Base-by-base conservation (phyloP, 768 basidiomycete species). In the Dendrothele bispora region DNA sequence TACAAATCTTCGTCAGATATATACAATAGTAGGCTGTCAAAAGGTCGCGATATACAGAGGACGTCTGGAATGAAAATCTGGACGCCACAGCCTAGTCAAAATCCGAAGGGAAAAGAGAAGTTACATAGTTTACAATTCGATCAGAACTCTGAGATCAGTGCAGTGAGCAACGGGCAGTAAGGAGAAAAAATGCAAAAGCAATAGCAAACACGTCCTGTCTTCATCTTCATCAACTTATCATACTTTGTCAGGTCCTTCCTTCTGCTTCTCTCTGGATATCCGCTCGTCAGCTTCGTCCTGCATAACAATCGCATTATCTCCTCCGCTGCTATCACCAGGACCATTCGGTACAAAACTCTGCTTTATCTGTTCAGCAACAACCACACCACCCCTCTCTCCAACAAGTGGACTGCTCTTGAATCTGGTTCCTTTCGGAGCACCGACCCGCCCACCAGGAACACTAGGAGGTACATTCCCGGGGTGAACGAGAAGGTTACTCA, bases 391-490 rank as follows among this genome's bases (percentile, higher is more conserved):
- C 36, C 69, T 60, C 42, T 74, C 75, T 21, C 64, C 66, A 18
- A 69, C 77, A 26, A 86, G 66, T 26, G 85, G 86, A 58, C 79
- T 88, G 58, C 86, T 89, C 79, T 88, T 89, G 67, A 88, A 90
- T 50, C 78, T 72, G 18, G 72, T 68, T 20, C 80, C 82, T 57
- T 82, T 85, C 17, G 53, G 8, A 7, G 49, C 35, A 1, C 17
- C 26, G 28, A 58, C 61, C 46, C 47, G 58, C 20, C 58, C 61
- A 29, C 47, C 42, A 25, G 46, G 51, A n/a, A 39, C 50, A n/a
- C n/a, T n/a, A 3, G 39, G 51, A 42, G 24, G 10, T n/a, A 38
- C 7, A 17, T 12, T 43, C 32, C 40, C 20, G 56, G 48, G 8
- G 59, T 61, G 7, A 52, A 52, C 30, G 17, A 32, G 21, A 20